A percentile compares a stretch with the other conserved stretches of the same genome.
Conservation (phyloP, 768 basidiomycete species). For the Multifurca ochricompacta region DNA sequence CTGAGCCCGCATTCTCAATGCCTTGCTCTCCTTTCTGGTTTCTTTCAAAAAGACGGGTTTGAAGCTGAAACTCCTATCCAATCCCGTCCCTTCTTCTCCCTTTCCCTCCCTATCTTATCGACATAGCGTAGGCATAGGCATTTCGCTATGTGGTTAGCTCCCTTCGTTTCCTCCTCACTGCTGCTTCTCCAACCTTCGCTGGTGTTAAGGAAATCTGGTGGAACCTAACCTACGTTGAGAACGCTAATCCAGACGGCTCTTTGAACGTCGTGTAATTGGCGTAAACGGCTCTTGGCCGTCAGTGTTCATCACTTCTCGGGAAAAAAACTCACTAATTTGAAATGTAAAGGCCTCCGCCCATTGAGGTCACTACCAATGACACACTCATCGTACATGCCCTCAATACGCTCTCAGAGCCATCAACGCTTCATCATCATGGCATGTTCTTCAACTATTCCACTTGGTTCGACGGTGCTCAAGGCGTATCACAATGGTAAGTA, state of each 20-base stretch:
- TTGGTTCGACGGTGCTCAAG: constrained; percentile 86
- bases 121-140: neutral
- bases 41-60: neutral
- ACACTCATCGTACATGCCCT: constrained; percentile 67
- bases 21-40: no score
- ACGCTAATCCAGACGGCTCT: constrained; percentile 81
- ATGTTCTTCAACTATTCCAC: constrained; percentile 86
- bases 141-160: constrained; percentile 9
- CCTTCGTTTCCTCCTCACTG: constrained; percentile 26
- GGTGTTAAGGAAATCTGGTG: constrained; percentile 75
- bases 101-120: constrained; percentile 2
- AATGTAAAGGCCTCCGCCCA: constrained; percentile 66
- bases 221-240: constrained; percentile 80
- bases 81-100: neutral
- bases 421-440: constrained; percentile 86
- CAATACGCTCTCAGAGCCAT: constrained; percentile 59
- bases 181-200: constrained; percentile 41
- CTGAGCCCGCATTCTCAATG: no score
- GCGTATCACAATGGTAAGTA: constrained; percentile 74
- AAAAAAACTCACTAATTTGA: neutral
- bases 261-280: constrained; percentile 69
- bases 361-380: constrained; percentile 66
- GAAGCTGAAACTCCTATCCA: constrained; percentile 1
- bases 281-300: constrained; percentile 94
- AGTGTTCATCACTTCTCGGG: constrained; percentile 33